phyloP scores from a whole-genome alignment of 192 early-diverging fungal genomes.

The Radiomyces spectabilis region DNA sequence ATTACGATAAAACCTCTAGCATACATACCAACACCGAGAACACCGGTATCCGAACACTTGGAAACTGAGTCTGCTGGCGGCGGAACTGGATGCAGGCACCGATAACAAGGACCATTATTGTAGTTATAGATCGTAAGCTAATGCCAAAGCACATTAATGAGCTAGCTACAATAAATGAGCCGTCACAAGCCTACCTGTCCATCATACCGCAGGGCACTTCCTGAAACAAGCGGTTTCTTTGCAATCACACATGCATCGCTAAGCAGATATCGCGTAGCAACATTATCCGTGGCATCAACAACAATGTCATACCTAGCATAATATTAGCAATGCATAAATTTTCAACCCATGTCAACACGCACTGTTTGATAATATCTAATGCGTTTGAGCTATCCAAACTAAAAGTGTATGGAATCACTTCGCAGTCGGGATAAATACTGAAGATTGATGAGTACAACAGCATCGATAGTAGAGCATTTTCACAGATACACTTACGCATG shows the following conservation, averaged over 20 bases:
- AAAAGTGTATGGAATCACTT: conserved; percentile 56
- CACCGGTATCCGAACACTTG: conserved; percentile 89
- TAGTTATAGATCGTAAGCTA: conserved; percentile 92
- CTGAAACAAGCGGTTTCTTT: conserved; percentile 79
- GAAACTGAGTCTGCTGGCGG: conserved; percentile 84
- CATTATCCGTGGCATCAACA: conserved; percentile 92
- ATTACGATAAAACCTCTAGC: not conserved
- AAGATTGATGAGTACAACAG: no score
- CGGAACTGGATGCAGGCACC: conserved; percentile 90
- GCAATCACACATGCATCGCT: conserved; percentile 89
- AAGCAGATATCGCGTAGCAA: conserved; percentile 88
- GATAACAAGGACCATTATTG: conserved; percentile 87
- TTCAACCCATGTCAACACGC: no score
- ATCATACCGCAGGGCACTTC: conserved; percentile 84
- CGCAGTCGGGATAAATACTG: conserved; percentile 64
- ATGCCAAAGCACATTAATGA: not conserved
- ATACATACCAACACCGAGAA: conserved; percentile 73
- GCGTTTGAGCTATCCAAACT: conserved; percentile 83
- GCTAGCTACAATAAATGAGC: not conserved
- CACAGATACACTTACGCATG: conserved; percentile 32
- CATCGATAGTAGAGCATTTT: no score
- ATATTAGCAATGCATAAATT: conserved; percentile 1
- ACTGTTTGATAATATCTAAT: conserved; percentile 52
- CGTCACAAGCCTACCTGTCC: conserved; percentile 57
- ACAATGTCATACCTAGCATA: conserved; percentile 68